These are phyloP conservation scores for Remersonia thermophila DNA, from an alignment of 2,329 filamentous ascomycete species.

Conservation along the genomic window DNA sequence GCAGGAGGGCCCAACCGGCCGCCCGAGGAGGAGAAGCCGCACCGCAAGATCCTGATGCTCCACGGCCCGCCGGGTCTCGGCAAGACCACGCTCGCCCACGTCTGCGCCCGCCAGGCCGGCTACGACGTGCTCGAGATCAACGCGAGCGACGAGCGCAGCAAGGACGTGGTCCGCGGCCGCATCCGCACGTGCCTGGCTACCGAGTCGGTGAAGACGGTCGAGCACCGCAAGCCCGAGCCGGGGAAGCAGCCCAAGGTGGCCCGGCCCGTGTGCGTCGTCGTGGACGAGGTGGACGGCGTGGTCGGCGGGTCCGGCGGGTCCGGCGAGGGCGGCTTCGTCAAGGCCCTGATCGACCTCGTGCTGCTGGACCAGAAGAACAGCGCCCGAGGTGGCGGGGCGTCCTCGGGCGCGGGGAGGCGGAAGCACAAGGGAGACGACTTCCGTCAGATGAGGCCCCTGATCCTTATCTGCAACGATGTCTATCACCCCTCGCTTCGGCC, in stretches of 20 bases:
- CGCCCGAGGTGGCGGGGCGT: conserved; percentile 16
- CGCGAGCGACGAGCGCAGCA: conserved; percentile 86
- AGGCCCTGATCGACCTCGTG: conserved; percentile 84
- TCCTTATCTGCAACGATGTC: conserved; percentile 94
- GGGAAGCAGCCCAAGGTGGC: conserved; percentile 55
- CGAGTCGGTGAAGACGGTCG: conserved; percentile 75
- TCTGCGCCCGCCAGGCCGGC: conserved; percentile 87
- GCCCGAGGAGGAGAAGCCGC: conserved; percentile 58
- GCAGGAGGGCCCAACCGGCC: conserved; percentile 19
- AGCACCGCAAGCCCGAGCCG: conserved; percentile 41
- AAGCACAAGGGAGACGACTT: conserved; percentile 80
- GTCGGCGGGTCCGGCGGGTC: conserved; percentile 64
- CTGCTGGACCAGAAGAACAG: conserved; percentile 74
- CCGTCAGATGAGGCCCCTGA: conserved; percentile 71
- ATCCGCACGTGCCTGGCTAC: conserved; percentile 89
- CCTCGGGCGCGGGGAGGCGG: conserved; percentile 28
- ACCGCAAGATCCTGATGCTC: conserved; percentile 78
- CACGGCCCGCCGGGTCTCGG: conserved; percentile 87
- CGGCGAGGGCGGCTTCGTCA: conserved; percentile 90
- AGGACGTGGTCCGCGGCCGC: conserved; percentile 76
- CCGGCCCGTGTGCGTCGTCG: conserved; percentile 81
- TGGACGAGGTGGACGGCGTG: conserved; percentile 94
- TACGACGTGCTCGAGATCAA: conserved; percentile 98
- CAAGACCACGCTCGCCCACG: conserved; percentile 92
- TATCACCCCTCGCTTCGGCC: conserved; percentile 84